Evolutionary conservation across 306 rosid species (phyloP), one percentile per base, ranked within the genome.

Genomic region (Quercus robur): DNA sequence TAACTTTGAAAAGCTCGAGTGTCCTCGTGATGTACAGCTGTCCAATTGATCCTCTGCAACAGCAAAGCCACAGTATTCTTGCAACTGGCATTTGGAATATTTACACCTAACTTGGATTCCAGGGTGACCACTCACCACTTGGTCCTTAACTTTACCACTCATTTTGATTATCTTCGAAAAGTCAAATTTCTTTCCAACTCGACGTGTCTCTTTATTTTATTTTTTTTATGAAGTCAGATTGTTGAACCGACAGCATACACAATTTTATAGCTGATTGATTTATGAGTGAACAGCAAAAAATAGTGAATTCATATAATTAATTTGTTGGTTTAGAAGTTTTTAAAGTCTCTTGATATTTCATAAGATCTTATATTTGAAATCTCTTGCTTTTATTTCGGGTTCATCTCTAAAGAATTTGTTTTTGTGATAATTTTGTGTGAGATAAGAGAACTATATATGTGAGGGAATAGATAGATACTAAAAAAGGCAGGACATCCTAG

Each of bases 391-490:
- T 38, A 38, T 7, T 38, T 38, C 2, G 11, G 3, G 11, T 2
- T 7, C 11, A 38, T 1, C 3, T 38, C 1, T 38, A 38, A 38
- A 38, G 0, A 0, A 38, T 38, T 38, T 0, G 0, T 38, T 7
- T 41, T 41, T 8, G 11, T 41, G 11, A 2, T 8, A 41, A 41
- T 8, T 41, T 41, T 41, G 46, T 0, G 11, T 41, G 0, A 41
- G 0, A 41, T 41, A 0, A 41, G 46, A 41, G 0, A 8, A 8
- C 0, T 8, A 8, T 0, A 8, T 0, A 41, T 8, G 2, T 8
- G 0, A 41, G 1, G 0, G 0, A 41, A 41, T 41, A 38, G 0
- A 2, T 1, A 38, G 0, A 7, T 38, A 38, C 0, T 35, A 0
- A 35, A 35, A 35, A 0, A 35, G 8, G 8, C 0, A 6, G 0